These are phyloP conservation scores for Myriangium duriaei DNA, from an alignment of 2,329 filamentous ascomycete genomes.

Conservation along the genomic window DNA sequence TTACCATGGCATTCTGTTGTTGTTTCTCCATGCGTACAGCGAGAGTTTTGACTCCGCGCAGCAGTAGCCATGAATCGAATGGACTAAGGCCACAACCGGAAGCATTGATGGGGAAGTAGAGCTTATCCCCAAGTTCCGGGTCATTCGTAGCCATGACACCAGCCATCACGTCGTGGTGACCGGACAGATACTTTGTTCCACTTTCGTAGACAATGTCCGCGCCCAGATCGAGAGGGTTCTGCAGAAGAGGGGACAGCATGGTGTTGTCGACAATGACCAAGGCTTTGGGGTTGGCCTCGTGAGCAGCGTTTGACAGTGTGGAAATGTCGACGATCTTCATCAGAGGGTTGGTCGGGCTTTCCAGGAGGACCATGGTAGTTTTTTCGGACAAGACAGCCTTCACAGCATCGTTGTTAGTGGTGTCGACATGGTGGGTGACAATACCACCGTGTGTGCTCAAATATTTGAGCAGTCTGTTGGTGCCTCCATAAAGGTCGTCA, in stretches of 20 bases:
- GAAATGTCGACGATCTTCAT: conserved; percentile 96
- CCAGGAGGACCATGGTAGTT: conserved; percentile 89
- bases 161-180: conserved; percentile 98
- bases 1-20: conserved; percentile 78
- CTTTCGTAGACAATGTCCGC: conserved; percentile 96
- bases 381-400: conserved; percentile 57
- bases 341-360: conserved; percentile 92
- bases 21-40: conserved; percentile 99
- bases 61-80: conserved; percentile 90
- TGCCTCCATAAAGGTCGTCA: conserved; percentile 92
- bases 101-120: conserved; percentile 95
- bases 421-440: conserved; percentile 91
- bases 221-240: conserved; percentile 85
- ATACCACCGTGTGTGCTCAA: conserved; percentile 82
- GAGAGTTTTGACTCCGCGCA: conserved; percentile 91
- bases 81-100: conserved; percentile 89
- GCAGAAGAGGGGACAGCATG: conserved; percentile 92
- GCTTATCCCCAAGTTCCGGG: conserved; percentile 64
- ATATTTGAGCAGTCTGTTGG: conserved; percentile 85
- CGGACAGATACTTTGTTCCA: conserved; percentile 93
- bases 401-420: conserved; percentile 64
- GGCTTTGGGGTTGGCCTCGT: conserved; percentile 64
- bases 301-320: conserved; percentile 61
- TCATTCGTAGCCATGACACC: conserved; percentile 91
- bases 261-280: conserved; percentile 95